phyloP scores from a whole-genome alignment of 2,329 filamentous ascomycete genomes.

The Paracamarosporium sp. region DNA sequence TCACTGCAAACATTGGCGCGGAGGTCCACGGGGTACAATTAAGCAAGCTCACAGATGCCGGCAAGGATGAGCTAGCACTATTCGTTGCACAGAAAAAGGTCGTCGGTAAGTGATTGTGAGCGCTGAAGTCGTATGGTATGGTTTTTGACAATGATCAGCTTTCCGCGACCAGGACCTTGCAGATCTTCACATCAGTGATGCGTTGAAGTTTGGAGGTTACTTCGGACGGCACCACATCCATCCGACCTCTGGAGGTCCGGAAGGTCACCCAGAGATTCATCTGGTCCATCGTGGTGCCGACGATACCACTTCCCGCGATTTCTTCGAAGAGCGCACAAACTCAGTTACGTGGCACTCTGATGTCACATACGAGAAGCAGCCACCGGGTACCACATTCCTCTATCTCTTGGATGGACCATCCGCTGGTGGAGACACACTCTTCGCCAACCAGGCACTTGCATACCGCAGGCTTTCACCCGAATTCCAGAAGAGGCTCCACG shows the following conservation, averaged over 20 bases:
- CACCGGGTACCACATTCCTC: constrained; percentile 87
- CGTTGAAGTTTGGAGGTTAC: constrained; percentile 73
- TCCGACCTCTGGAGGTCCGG: constrained; percentile 76
- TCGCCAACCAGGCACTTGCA: constrained; percentile 78
- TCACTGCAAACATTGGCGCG: constrained; percentile 77
- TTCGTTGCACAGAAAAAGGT: constrained; percentile 80
- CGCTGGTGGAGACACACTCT: constrained; percentile 84
- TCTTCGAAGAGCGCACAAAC: constrained; percentile 74
- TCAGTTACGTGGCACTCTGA: constrained; percentile 90
- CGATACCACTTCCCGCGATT: constrained; percentile 66
- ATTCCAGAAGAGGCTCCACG: constrained; percentile 81
- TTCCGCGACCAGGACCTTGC: constrained; percentile 76
- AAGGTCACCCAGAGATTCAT: constrained; percentile 76
- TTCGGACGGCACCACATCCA: constrained; percentile 86
- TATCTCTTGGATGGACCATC: constrained; percentile 84
- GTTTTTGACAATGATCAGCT: constrained; percentile 45
- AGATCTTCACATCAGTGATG: constrained; percentile 72
- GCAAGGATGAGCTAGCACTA: constrained; percentile 78
- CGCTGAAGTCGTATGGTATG: neutral
- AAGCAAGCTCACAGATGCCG: constrained; percentile 69
- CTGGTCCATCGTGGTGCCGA: constrained; percentile 76
- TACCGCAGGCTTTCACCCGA: constrained; percentile 81
- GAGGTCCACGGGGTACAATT: constrained; percentile 76
- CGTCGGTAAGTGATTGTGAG: constrained; percentile 56
- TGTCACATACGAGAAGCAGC: constrained; percentile 86